Conservation (phyloP, 768 basidiomycete species). For the Rhodocollybia butyracea region DNA sequence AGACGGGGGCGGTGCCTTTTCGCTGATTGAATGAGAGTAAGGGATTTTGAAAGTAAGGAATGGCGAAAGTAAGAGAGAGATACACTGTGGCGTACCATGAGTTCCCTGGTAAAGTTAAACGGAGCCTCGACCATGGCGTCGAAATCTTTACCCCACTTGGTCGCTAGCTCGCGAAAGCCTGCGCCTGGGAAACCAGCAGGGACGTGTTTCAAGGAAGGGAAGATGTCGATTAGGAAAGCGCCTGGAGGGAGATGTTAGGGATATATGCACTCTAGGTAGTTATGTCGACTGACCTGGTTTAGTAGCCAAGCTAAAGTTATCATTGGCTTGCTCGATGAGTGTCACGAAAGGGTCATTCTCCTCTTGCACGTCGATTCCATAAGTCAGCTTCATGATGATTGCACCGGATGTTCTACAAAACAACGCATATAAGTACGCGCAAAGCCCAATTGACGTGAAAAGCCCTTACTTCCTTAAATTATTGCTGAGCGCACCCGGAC, state of each 20-base stretch:
- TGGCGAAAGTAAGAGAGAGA: too few species aligned
- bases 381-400: conserved; percentile 51
- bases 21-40: conserved; percentile 23
- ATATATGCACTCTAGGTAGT: not conserved
- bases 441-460: not conserved
- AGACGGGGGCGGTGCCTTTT: conserved; percentile 36
- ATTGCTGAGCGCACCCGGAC: conserved; percentile 20
- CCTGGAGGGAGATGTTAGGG: conserved; percentile 9
- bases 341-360: conserved; percentile 45
- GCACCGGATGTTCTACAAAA: conserved; percentile 43
- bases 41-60: too few species aligned
- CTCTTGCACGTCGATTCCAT: conserved; percentile 55
- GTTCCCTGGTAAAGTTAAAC: conserved; percentile 38
- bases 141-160: conserved; percentile 35
- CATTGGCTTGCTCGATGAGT: conserved; percentile 49
- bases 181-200: conserved; percentile 60
- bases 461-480: conserved; percentile 44
- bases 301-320: conserved; percentile 47
- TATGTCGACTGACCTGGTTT: conserved; percentile 36
- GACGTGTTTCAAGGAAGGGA: conserved; percentile 40
- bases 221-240: conserved; percentile 40
- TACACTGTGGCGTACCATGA: conserved; percentile 43
- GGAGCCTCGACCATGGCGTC: conserved; percentile 40
- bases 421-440: not conserved
- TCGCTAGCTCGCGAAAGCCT: conserved; percentile 46